Base-by-base conservation (phyloP, 2,329 filamentous ascomycete genomes). In the Penicillium digitatum region DNA sequence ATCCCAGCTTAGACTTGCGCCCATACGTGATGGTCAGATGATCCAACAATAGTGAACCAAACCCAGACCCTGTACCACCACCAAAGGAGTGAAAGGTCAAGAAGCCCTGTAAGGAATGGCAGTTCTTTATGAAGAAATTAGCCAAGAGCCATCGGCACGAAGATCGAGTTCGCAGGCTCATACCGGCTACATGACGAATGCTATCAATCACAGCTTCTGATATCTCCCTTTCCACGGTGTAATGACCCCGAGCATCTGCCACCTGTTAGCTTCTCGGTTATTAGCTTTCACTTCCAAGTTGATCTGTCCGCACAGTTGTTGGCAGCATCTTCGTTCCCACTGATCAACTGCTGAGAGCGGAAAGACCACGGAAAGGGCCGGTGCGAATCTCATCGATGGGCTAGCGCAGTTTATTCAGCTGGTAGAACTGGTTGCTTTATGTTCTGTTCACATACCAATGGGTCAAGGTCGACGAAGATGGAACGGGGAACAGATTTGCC, bases 1-100 rank as follows among this genome's bases (percentile, higher is more conserved):
- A 87, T 67, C 87, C 84, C 52, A 87, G 81, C 76, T 87, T 87
- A 66, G 78, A 84, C 76, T 87, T 87, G 78, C 86, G 86, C 72
- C 81, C 82, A 67, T 85, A 87, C 67, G 86, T 83, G 62, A 80
- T 79, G 47, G 83, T 81, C 51, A 87, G 78, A 62, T 82, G 82
- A 71, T 87, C 84, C 46, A 87, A 77, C 58, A 87, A 76, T 40
- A 87, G 79, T 53, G 84, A 82, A 65, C 84, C 84, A 62, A 87
- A 87, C 47, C 84, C 84, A 62, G 84, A 87, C 49, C 84, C 84
- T 59, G 84, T 87, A 73, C 84, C 84, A 67, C 84, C 84, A 61
- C 84, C 84, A 61, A 87, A 87, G 10, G 83, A 86, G 74, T 87
- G 84, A 78, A 87, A 87, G 70, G 87, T 81, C 60, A 87, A 73